Base-by-base conservation (phyloP, 2,329 filamentous ascomycete genomes). In the Penicillium sp. region DNA sequence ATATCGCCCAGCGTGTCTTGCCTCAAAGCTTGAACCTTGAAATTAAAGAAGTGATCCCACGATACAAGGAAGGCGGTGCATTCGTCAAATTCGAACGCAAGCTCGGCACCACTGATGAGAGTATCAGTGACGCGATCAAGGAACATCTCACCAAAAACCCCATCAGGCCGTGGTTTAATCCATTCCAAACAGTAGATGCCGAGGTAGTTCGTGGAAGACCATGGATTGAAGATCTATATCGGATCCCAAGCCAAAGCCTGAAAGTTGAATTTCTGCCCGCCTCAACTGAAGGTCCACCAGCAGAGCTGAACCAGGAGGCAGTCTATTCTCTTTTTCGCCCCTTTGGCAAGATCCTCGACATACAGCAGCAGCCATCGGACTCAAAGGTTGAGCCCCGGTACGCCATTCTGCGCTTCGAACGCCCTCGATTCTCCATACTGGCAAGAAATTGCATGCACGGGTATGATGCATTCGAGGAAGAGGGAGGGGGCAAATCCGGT, bases 401-500 rank as follows among this genome's bases (percentile, higher is more conserved):
- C 73, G 92, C 93, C 0, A 85, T 87, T 52, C 75, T 98, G 22
- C 90, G 92, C 68, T 98, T 95, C 67, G 81, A 85, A 1, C 81
- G 84, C 8, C 81, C 90, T 14, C 84, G 90, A 35, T 88, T 90
- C 67, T 89, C 92, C 7, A 89, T 96, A 54, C 91, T 95, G 85
- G 92, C 93, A 0, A 88, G 90, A 65, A 96, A 96, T 67, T 98
- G 93, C 68, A 82, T 97, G 77, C 95, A 99, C 72, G 93, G 93
- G 0, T 90, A 90, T 58, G 80, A 87, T 3, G 85, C 96, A 1
- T 73, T 81, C 0, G 88, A 91, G 65, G 74, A 84, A 24, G 77
- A 83, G 42, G 90, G 90, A 4, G 91, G 91, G 44, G 91, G 91
- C 4, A 89, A 89, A 65, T 78, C 79, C 24, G 90, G 90, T 1